A percentile compares a stretch with the other conserved stretches of the same genome.
phyloP scores from a whole-genome alignment of 371 early-diverging fungal species.

The Saksenaea oblongispora region DNA sequence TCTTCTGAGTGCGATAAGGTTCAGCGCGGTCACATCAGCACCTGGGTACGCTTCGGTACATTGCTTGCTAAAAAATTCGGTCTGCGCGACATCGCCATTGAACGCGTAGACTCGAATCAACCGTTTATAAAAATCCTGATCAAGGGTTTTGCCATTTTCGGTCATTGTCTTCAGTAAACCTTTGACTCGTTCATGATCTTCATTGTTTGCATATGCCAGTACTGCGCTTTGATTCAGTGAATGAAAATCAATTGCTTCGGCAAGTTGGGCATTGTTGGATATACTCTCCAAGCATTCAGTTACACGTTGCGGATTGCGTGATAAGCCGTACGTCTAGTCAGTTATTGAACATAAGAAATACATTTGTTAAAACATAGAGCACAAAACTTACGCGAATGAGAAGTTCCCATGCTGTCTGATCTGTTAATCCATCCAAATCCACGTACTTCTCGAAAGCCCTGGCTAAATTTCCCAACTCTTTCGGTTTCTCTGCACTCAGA shows the following conservation, averaged over 20 bases:
- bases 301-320: slow-evolving; percentile 16
- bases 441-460: slow-evolving; percentile 21
- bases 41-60: slow-evolving; percentile 16
- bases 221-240: slow-evolving; percentile 10
- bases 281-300: not conserved
- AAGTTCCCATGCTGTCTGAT: slow-evolving; percentile 28
- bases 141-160: slow-evolving; percentile 8
- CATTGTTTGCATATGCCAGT: slow-evolving; percentile 22
- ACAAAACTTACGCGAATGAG: slow-evolving; percentile 33
- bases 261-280: not conserved
- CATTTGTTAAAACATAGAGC: not conserved
- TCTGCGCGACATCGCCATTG: slow-evolving; percentile 19
- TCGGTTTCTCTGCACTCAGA: slow-evolving; percentile 16
- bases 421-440: slow-evolving; percentile 17
- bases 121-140: slow-evolving; percentile 9
- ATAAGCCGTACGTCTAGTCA: slow-evolving; percentile 29
- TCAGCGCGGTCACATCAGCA: slow-evolving; percentile 14
- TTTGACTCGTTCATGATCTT: slow-evolving; percentile 15
- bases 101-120: slow-evolving; percentile 31
- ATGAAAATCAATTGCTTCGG: not conserved
- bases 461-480: slow-evolving; percentile 30
- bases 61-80: slow-evolving; percentile 14
- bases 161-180: slow-evolving; percentile 10
- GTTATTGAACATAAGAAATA: not conserved
- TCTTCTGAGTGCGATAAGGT: slow-evolving; percentile 26